Conservation (phyloP, 2,329 filamentous ascomycete genomes). For the Stagonosporopsis chrysanthemi region DNA sequence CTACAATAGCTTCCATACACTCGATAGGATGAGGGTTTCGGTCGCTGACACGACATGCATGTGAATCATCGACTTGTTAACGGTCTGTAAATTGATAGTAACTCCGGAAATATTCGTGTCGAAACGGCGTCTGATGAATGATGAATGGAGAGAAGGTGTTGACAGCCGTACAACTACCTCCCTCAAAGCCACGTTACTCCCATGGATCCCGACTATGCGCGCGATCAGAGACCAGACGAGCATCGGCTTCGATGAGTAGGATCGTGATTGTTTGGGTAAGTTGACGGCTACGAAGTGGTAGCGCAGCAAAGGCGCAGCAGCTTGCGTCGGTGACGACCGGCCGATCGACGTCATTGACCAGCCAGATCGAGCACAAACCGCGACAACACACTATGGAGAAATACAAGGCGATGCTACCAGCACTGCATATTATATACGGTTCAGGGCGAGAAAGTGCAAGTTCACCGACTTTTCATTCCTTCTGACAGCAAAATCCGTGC, state of each 20-base stretch:
- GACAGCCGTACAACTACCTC: neutral
- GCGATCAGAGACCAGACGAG: neutral
- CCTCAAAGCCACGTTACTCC: neutral
- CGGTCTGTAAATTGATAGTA: neutral
- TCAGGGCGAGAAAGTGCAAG: neutral
- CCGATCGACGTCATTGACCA: constrained; percentile 16
- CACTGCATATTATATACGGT: neutral
- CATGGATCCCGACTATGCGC: neutral
- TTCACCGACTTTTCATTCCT: neutral
- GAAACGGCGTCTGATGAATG: neutral
- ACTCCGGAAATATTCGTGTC: neutral
- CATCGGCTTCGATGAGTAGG: constrained; percentile 4
- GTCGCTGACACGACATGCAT: too few species aligned
- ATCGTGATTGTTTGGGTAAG: constrained; percentile 6
- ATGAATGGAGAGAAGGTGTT: neutral
- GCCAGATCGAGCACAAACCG: constrained; percentile 1
- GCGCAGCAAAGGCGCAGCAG: constrained; percentile 15
- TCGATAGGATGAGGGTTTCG: neutral
- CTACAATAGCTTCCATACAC: neutral
- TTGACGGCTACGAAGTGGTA: neutral
- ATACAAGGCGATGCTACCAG: constrained; percentile 2
- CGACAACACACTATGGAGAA: constrained; percentile 8
- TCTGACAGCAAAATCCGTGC: neutral
- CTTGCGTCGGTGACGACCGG: constrained; percentile 1
- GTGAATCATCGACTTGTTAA: neutral